Evolutionary conservation across 768 basidiomycete genomes (phyloP), one percentile per base, ranked within the genome.

Genomic region (Coprinopsis sp.): DNA sequence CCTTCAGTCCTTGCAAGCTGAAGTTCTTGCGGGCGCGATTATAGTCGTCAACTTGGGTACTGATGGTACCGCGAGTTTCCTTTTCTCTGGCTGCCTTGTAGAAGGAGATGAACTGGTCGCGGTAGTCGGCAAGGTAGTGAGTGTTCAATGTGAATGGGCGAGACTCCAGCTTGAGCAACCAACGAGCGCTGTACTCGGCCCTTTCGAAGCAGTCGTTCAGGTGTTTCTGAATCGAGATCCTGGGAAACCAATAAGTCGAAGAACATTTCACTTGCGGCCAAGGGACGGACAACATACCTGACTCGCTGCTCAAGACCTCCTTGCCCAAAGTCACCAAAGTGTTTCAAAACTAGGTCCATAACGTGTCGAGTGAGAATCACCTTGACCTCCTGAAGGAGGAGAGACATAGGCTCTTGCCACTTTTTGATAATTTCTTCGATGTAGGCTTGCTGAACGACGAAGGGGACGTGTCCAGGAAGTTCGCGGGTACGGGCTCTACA

Each of bases 401-500:
- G 22, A 14, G 68, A 55, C 0, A 79, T 65, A 0, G 83, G 86
- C 0, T 31, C 33, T 0, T 46, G 38, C 86, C 85, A 87, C 38
- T 74, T 54, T 12, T 53, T 28, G 3, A 75, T 69, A 27, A 79
- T 58, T 1, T 60, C 47, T 2, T 54, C 44, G 42, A 88, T 82
- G 49, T 75, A 82, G 0, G 60, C 56, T 8, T 69, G 59, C 38
- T 79, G 76, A 0, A 87, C 79, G 0, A 79, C 65, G 49, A 81
- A 87, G 0, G 85, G 84, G 49, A 78, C 83, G 49, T 75, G 73
- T 12, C 77, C 81, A 0, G 84, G 85, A 0, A 88, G 71, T 54
- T 88, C 85, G 1, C 87, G 77, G 1, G 84, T 82, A 3, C 81
- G 73, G 1, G 86, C 77, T 18, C 87, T 89, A 0, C 30, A 33